Evolutionary conservation across 345 rosid genomes (phyloP).

Genomic region (Carallia brachiata): DNA sequence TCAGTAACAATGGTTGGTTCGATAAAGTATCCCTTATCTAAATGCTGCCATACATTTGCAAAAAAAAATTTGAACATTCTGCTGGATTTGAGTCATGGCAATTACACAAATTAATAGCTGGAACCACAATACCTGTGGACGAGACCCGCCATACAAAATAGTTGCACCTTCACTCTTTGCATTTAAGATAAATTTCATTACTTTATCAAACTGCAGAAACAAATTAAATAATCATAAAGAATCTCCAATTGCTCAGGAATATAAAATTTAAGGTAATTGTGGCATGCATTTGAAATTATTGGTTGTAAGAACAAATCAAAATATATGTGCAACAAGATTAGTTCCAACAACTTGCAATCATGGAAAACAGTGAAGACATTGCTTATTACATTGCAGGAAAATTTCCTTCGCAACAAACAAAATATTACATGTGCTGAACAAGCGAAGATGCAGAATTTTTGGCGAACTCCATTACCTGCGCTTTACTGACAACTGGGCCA

Average conservation of each 20-base stretch:
- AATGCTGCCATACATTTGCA: constrained; percentile 50
- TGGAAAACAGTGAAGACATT: too few relatives aligned
- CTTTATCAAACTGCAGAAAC: constrained; percentile 69
- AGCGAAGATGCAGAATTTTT: not conserved
- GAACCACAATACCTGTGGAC: constrained; percentile 58
- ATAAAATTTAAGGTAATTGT: not conserved
- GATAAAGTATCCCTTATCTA: constrained; percentile 72
- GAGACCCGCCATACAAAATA: constrained; percentile 70
- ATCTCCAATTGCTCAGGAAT: not conserved
- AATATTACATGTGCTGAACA: not conserved
- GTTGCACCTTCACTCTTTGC: constrained; percentile 95
- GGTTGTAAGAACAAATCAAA: not conserved
- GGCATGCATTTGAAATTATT: not conserved
- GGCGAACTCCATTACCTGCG: constrained; percentile 51
- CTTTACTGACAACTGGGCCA: constrained; percentile 83
- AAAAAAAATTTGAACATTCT: constrained; percentile 11
- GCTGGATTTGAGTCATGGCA: constrained; percentile 14
- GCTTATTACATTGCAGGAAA: not conserved
- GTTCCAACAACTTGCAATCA: constrained; percentile 1
- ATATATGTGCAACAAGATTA: not conserved
- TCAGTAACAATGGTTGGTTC: constrained; percentile 79
- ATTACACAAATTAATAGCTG: constrained; percentile 9
- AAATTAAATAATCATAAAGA: constrained; percentile 13
- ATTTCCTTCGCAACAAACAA: not conserved
- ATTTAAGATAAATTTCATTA: constrained; percentile 66